Base-by-base conservation (phyloP, 331 rosid species). In the Spiraea crenata region DNA sequence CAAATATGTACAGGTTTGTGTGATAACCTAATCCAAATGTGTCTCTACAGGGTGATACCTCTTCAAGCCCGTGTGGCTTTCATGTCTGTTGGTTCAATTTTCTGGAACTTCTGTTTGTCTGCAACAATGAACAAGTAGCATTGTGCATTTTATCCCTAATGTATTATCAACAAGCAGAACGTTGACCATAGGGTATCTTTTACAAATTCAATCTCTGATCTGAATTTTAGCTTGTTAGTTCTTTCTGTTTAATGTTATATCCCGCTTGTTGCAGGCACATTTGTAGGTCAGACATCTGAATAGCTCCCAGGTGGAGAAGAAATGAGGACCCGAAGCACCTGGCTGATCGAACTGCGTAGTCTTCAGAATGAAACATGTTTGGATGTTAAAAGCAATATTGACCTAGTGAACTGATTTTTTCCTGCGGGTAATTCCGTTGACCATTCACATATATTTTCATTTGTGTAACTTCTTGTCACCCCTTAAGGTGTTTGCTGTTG, bases 11-110 rank as follows among this genome's bases (percentile, higher is more conserved):
- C 35, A 34, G 41, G 8, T 57, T 20, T 69, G 41, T 19, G 41
- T 19, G 31, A 42, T 35, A 37, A 16, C 37, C 38, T 51, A 31
- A 42, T 41, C 40, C 31, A 5, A 41, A 25, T 56, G 52, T 41
- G n/a, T 25, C 63, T 72, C 42, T 73, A 45, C 81, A 93, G 99
- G 97, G 88, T 83, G 73, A 92, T 93, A 68, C 97, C 99, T 73
- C 99, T 93, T 78, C 97, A 88, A 74, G 90, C 91, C 48, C 87
- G 97, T 63, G 99, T 93, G 59, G 91, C 87, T 70, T 93, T 91
- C 85, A 93, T 91, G 96, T 93, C 92, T 10, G 69, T 77, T 85
- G 96, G 92, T 48, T 91, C 97, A 49, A 82, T 93, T 73, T 91
- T 91, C 81, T 93, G 99, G 99, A 93, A 91, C 80, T 91, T 91